A percentile compares a stretch with the other conserved stretches of the same genome.
Evolutionary conservation across 768 basidiomycete genomes (phyloP).

Genomic region (Tulasnella sp.): DNA sequence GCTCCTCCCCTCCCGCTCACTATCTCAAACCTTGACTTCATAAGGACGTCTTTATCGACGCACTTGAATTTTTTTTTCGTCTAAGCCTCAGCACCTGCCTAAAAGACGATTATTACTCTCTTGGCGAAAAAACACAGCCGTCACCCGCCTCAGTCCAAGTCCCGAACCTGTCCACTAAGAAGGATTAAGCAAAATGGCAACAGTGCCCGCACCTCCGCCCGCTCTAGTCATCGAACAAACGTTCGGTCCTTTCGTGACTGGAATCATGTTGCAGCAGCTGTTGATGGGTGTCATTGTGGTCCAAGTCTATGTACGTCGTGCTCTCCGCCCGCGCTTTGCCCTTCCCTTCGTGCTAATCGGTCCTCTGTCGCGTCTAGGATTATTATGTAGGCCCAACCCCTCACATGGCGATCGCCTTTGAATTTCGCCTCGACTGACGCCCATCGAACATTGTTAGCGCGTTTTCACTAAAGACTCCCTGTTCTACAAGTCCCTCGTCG

Average conservation of each 20-base stretch:
- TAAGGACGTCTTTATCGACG: neutral
- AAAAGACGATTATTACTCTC: neutral
- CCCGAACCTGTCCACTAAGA: neutral
- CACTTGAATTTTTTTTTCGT: neutral
- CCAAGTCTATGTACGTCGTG: constrained; percentile 11
- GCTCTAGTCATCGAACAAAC: constrained; percentile 2
- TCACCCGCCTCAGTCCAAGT: neutral
- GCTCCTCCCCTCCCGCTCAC: neutral
- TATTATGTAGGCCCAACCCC: neutral
- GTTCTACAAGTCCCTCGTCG: neutral
- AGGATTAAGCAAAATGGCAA: neutral
- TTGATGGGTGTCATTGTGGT: constrained; percentile 16
- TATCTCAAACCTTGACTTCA: neutral
- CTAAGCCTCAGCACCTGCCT: neutral
- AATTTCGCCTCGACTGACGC: neutral
- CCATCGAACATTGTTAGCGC: neutral
- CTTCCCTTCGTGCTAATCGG: neutral
- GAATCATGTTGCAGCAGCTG: constrained; percentile 20
- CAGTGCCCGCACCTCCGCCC: neutral
- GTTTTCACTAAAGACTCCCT: constrained; percentile 5
- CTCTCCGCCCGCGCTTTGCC: neutral
- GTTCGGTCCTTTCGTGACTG: constrained; percentile 16
- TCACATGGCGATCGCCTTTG: neutral
- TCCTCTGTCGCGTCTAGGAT: neutral
- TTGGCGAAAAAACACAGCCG: neutral